Conservation (phyloP, 306 rosid genomes). For the Fragaria ananassa region DNA sequence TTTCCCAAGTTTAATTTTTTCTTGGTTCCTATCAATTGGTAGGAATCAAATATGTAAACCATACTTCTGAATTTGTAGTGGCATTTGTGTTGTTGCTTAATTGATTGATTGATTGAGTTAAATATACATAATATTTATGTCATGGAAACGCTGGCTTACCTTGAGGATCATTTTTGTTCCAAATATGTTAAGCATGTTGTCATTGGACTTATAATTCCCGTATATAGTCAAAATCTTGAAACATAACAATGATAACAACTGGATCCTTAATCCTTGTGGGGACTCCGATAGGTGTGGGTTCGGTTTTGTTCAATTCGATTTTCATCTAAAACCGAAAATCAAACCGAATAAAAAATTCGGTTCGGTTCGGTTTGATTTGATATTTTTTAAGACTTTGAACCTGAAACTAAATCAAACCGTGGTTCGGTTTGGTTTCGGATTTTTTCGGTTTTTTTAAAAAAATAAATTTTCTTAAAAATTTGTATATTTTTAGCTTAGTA, state of each 20-base stretch:
- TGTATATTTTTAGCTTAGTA: too few relatives aligned
- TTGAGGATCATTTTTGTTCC: neutral
- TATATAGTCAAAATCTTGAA: neutral
- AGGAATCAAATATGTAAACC: neutral
- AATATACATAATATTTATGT: slow-evolving; percentile 6
- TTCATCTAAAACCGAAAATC: too few relatives aligned
- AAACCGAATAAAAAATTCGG: too few relatives aligned
- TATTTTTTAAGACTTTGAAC: too few relatives aligned
- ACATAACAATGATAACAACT: neutral
- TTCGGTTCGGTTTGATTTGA: too few relatives aligned
- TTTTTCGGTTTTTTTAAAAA: too few relatives aligned
- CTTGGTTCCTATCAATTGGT: slow-evolving; percentile 14
- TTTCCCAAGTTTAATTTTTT: slow-evolving; percentile 1
- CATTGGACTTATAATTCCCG: neutral
- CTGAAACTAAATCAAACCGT: too few relatives aligned
- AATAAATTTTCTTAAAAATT: too few relatives aligned
- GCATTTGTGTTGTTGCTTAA: neutral
- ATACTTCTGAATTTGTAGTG: neutral
- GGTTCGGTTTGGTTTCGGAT: too few relatives aligned
- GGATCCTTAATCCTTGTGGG: neutral
- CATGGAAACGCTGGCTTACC: neutral
- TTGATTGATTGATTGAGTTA: slow-evolving; percentile 9
- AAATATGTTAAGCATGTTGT: neutral
- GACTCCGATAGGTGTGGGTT: too few relatives aligned
- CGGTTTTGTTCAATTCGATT: too few relatives aligned